Evolutionary conservation across 768 basidiomycete genomes (phyloP), one percentile per base, ranked within the genome.

Genomic region (Tubosaeta sp.): DNA sequence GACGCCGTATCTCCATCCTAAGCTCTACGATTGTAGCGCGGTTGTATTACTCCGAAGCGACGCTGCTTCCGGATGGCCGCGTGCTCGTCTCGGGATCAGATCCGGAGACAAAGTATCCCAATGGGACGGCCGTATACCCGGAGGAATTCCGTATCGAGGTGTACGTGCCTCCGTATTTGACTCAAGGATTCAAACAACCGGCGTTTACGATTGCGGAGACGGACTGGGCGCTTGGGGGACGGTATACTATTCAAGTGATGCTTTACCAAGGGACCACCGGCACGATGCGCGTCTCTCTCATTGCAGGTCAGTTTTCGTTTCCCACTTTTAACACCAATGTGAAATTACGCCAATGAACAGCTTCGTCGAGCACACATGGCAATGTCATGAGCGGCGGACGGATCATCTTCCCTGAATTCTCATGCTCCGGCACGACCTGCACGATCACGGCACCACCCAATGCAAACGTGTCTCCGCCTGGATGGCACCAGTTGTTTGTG

Each of bases 91-190:
- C 88, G 10, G 89, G 88, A 1, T 88, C 86, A 12, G 88, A 87
- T 59, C 86, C 85, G 7, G 71, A 85, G 63, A 83, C 82, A 13
- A 42, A 61, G 38, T 66, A 71, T 39, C 59, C 72, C 22, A 65
- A 73, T 31, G 65, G 65, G n/a, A 50, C 71, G 13, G 48, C 57
- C 50, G 74, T 72, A 33, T 86, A 81, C 61, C 82, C 84, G 1
- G 83, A 93, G 57, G 90, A 95, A 64, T 85, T 90, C 68, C 79
- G 91, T 14, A 79, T 78, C 57, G 77, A 87, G 65, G 83, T 86
- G 26, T 97, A 95, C 72, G 79, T 88, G 60, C 95, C 95, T 11
- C 90, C 88, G 13, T 97, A 95, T 69, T 78, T 91, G 54, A 82
- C 71, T 53, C 69, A 79, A 56, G 86, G 86, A 11, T 68, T 76